These are phyloP conservation scores for Beauveria rudraprayagi DNA, from an alignment of 2,329 filamentous ascomycete species.

Conservation along the genomic window DNA sequence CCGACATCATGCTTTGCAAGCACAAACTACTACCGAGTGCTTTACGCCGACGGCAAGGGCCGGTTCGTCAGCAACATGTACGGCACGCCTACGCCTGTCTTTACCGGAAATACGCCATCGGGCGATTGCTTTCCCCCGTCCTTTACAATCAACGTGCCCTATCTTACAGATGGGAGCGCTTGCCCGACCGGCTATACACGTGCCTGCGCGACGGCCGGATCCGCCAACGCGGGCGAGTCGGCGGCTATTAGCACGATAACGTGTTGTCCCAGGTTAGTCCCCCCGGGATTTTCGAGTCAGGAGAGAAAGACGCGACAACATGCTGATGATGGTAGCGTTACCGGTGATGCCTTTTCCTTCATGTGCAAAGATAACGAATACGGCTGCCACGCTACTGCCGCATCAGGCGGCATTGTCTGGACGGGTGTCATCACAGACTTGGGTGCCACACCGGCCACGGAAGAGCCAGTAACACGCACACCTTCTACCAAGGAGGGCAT, in stretches of 20 bases:
- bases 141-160: constrained; percentile 8
- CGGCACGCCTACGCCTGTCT: constrained; percentile 13
- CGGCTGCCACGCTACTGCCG: constrained; percentile 8
- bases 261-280: constrained; percentile 12
- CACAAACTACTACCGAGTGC: constrained; percentile 9
- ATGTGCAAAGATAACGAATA: constrained; percentile 11
- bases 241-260: constrained; percentile 10
- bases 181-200: constrained; percentile 12
- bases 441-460: background rate
- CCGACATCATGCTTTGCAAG: constrained; percentile 12
- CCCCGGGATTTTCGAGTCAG: too few species aligned
- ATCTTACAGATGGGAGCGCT: constrained; percentile 8
- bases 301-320: background rate
- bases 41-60: background rate
- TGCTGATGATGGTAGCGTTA: background rate
- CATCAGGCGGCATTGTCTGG: background rate
- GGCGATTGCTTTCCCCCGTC: constrained; percentile 13
- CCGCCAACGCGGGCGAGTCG: background rate
- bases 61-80: constrained; percentile 12
- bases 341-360: constrained; percentile 10
- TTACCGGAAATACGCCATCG: constrained; percentile 8
- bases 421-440: constrained; percentile 10
- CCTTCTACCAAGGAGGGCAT: background rate
- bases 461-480: constrained; percentile 3
- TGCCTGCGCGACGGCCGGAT: constrained; percentile 12